Conservation (phyloP, 768 basidiomycete species). For the Sporobolomyces roseus region DNA sequence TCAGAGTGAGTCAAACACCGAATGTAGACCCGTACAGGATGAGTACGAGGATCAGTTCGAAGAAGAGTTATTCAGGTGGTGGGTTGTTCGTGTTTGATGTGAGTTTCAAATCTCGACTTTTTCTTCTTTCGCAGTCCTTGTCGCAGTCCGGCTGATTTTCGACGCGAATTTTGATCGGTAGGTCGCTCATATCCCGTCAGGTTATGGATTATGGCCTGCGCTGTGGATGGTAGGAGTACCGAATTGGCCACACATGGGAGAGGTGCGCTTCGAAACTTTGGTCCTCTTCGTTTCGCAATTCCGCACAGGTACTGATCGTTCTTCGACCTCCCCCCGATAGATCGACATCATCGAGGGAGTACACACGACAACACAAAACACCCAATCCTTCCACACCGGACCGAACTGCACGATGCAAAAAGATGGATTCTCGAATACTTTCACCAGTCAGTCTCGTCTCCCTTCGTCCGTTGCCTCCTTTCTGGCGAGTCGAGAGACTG, state of each 20-base stretch:
- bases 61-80: background rate
- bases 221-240: conserved; percentile 8
- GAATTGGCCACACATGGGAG: background rate
- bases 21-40: background rate
- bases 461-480: background rate
- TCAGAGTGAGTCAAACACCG: background rate
- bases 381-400: background rate
- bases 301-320: too few species aligned
- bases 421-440: background rate
- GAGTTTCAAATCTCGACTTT: background rate
- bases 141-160: too few species aligned
- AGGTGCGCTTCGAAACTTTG: background rate
- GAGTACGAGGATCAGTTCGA: conserved; percentile 3
- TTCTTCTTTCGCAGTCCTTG: too few species aligned
- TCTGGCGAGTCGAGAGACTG: background rate
- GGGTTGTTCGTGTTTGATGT: conserved; percentile 11
- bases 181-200: conserved; percentile 3
- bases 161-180: too few species aligned
- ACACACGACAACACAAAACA: conserved; percentile 6
- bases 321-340: background rate
- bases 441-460: background rate
- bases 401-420: background rate
- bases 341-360: conserved; percentile 8
- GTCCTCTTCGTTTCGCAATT: too few species aligned
- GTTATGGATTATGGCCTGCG: conserved; percentile 1